Evolutionary conservation across 1,284 basidiomycete genomes (phyloP).

Genomic region (Cryptococcus sp.): DNA sequence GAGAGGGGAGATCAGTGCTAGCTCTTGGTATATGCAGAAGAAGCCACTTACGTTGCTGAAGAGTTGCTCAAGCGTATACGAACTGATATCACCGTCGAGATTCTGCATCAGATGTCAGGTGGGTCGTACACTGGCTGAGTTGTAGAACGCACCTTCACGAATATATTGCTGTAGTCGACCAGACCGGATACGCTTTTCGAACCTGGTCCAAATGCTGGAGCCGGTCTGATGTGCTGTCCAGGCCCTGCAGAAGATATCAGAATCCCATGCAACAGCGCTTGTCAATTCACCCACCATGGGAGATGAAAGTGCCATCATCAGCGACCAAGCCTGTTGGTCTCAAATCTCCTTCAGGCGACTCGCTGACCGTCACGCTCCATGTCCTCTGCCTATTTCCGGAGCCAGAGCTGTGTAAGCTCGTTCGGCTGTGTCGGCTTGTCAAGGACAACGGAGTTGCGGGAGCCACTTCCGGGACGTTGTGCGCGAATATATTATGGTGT

Average conservation of each 20-base stretch:
- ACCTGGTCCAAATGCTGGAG: slow-evolving; percentile 69
- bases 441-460: slow-evolving; percentile 6
- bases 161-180: slow-evolving; percentile 88
- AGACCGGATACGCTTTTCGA: slow-evolving; percentile 77
- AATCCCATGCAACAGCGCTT: background rate
- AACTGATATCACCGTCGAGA: slow-evolving; percentile 78
- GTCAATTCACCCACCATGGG: slow-evolving; percentile 61
- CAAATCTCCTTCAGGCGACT: slow-evolving; percentile 23
- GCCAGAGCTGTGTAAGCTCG: slow-evolving; percentile 5
- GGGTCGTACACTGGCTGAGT: background rate
- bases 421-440: slow-evolving; percentile 11
- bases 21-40: background rate
- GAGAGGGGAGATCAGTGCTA: background rate
- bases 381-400: slow-evolving; percentile 8
- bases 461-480: background rate
- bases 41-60: slow-evolving; percentile 67
- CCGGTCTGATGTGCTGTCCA: slow-evolving; percentile 82
- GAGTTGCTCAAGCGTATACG: slow-evolving; percentile 74
- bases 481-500: slow-evolving; percentile 31
- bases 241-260: slow-evolving; percentile 53
- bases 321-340: slow-evolving; percentile 31
- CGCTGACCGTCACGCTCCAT: slow-evolving; percentile 34
- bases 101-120: slow-evolving; percentile 59
- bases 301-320: slow-evolving; percentile 53
- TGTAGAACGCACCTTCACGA: slow-evolving; percentile 55